A percentile compares a stretch with the other conserved stretches of the same genome.
phyloP scores from a whole-genome alignment of 495 filamentous ascomycete genomes.

The Beverwykella pulmonaria region DNA sequence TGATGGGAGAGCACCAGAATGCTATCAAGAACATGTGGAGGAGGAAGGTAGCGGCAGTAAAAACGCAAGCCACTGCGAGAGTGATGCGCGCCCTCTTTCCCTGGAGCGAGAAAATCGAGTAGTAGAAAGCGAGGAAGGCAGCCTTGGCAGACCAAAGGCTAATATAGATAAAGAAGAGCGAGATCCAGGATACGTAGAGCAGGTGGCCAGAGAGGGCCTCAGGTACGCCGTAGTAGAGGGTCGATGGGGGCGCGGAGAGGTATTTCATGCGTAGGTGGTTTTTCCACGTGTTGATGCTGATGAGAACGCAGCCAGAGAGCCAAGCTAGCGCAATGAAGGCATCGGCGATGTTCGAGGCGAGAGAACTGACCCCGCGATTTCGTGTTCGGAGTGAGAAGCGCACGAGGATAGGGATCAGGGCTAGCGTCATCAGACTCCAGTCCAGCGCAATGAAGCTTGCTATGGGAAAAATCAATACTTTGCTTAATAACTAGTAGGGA shows the following conservation, averaged over 20 bases:
- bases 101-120: slow-evolving; percentile 38
- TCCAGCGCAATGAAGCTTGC: slow-evolving; percentile 47
- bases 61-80: slow-evolving; percentile 35
- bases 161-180: slow-evolving; percentile 48
- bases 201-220: slow-evolving; percentile 32
- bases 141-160: slow-evolving; percentile 44
- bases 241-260: slow-evolving; percentile 25
- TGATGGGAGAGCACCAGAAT: slow-evolving; percentile 44
- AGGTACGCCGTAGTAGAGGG: slow-evolving; percentile 39
- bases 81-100: slow-evolving; percentile 29
- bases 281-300: slow-evolving; percentile 47
- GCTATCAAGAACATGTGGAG: slow-evolving; percentile 44
- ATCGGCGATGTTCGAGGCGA: slow-evolving; percentile 40
- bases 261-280: slow-evolving; percentile 40
- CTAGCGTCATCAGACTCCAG: slow-evolving; percentile 44
- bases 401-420: slow-evolving; percentile 42
- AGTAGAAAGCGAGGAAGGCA: slow-evolving; percentile 46
- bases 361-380: slow-evolving; percentile 18
- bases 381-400: slow-evolving; percentile 41
- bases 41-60: slow-evolving; percentile 42
- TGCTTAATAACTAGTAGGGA: not conserved
- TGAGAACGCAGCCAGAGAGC: slow-evolving; percentile 43
- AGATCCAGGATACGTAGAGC: slow-evolving; percentile 47
- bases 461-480: slow-evolving; percentile 2
- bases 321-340: slow-evolving; percentile 44